A percentile compares a stretch with the other conserved stretches of the same genome.
Evolutionary conservation across 1,284 basidiomycete species (phyloP).

Genomic region (Hemileia vastatrix): DNA sequence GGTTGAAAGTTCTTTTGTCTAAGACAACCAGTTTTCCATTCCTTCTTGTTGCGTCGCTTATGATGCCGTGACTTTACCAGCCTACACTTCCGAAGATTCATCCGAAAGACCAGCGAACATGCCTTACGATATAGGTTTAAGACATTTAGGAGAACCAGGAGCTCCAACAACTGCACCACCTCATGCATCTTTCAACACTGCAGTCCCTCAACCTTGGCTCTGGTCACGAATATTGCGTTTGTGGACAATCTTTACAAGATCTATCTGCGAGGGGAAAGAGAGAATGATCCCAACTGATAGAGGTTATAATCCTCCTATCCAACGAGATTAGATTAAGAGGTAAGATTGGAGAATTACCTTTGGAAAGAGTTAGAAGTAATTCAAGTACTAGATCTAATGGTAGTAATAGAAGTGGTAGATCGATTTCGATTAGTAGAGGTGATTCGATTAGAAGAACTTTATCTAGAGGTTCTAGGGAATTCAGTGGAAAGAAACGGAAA

Average conservation of each 20-base stretch:
- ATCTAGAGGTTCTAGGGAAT: neutral
- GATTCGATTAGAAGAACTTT: neutral
- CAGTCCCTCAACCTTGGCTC: conserved; percentile 30
- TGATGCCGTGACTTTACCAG: conserved; percentile 39
- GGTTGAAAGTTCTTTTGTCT: conserved; percentile 42
- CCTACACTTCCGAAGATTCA: conserved; percentile 33
- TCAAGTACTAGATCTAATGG: neutral
- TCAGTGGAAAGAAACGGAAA: neutral
- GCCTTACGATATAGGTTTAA: conserved; percentile 25
- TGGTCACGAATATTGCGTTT: too few species aligned
- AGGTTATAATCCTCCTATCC: too few species aligned
- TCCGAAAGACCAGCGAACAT: conserved; percentile 24
- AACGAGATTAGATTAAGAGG: too few species aligned
- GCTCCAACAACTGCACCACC: conserved; percentile 23
- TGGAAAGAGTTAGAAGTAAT: neutral
- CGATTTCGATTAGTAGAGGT: neutral
- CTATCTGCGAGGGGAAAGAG: too few species aligned
- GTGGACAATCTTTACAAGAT: too few species aligned
- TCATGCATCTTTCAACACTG: conserved; percentile 25
- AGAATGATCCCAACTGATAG: too few species aligned
- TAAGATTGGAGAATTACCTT: neutral
- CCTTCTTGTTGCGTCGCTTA: conserved; percentile 43
- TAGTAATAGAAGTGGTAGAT: neutral
- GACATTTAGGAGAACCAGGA: conserved; percentile 3
- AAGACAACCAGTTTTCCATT: conserved; percentile 36